These are phyloP conservation scores for Ramaria sp. DNA, from an alignment of 768 basidiomycete genomes.

Conservation along the genomic window DNA sequence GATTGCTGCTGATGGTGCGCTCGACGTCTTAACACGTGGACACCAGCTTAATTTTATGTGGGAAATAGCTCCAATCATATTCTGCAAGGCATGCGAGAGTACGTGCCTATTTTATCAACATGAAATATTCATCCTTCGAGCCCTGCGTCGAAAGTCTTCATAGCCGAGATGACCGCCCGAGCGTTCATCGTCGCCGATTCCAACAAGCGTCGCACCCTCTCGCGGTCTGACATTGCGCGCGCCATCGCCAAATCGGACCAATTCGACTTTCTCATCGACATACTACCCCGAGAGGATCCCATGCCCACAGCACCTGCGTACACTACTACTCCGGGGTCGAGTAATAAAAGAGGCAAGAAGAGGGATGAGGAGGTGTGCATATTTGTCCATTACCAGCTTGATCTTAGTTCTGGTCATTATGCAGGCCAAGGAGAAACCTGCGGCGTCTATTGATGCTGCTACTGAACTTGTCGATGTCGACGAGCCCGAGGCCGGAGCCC, in stretches of 20 bases:
- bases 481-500: not conserved
- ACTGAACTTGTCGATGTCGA: slow-evolving; percentile 4
- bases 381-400: not conserved
- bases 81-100: slow-evolving; percentile 99
- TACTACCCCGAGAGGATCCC: slow-evolving; percentile 82
- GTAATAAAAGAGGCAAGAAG: slow-evolving; percentile 6
- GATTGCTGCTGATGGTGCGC: slow-evolving; percentile 93
- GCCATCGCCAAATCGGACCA: slow-evolving; percentile 89
- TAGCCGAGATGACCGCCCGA: slow-evolving; percentile 90
- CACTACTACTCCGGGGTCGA: not conserved
- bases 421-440: not conserved
- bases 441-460: not conserved
- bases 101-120: slow-evolving; percentile 23
- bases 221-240: slow-evolving; percentile 87
- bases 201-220: slow-evolving; percentile 92
- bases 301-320: slow-evolving; percentile 5
- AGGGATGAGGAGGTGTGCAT: slow-evolving; percentile 6
- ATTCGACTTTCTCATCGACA: slow-evolving; percentile 96
- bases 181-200: slow-evolving; percentile 94
- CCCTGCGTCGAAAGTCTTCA: slow-evolving; percentile 58
- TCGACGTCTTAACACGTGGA: slow-evolving; percentile 9
- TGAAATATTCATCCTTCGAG: not conserved
- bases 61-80: slow-evolving; percentile 73
- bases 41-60: not conserved
- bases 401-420: not conserved